Evolutionary conservation across 1,284 basidiomycete genomes (phyloP).

Genomic region (Trichosporon sp.): DNA sequence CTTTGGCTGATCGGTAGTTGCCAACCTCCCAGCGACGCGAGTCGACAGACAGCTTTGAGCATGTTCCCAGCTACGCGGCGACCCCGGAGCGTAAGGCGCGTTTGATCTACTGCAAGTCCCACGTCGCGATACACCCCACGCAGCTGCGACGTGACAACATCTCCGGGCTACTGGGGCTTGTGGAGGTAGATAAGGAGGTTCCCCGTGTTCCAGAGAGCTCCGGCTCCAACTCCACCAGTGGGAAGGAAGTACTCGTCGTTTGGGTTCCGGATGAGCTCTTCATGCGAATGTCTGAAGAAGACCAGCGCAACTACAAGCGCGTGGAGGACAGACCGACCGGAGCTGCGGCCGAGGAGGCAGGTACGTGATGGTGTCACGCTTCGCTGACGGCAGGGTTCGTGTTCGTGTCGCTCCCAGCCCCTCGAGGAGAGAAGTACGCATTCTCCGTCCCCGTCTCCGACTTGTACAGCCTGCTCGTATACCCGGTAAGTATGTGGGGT

Average conservation of each 20-base stretch:
- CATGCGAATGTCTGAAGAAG: constrained; percentile 42
- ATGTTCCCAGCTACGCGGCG: background rate
- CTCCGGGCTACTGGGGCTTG: constrained; percentile 81
- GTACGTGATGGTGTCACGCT: constrained; percentile 25
- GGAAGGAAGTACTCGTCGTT: constrained; percentile 38
- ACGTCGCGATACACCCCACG: constrained; percentile 91
- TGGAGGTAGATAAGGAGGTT: constrained; percentile 55
- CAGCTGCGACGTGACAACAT: constrained; percentile 88
- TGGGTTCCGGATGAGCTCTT: constrained; percentile 49
- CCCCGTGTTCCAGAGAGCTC: constrained; percentile 11
- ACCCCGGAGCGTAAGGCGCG: constrained; percentile 30
- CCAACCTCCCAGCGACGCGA: background rate
- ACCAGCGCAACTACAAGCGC: constrained; percentile 35
- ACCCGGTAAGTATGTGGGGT: constrained; percentile 54
- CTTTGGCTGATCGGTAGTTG: background rate
- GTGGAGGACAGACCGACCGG: constrained; percentile 27
- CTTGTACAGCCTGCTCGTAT: constrained; percentile 83
- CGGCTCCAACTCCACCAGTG: background rate
- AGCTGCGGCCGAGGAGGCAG: constrained; percentile 34
- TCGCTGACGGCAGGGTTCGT: constrained; percentile 36
- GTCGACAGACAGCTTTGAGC: constrained; percentile 15
- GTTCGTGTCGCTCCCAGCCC: constrained; percentile 44
- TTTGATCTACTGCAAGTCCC: constrained; percentile 80
- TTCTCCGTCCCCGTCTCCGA: constrained; percentile 86
- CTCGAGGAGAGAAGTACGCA: constrained; percentile 78